A percentile compares a stretch with the other conserved stretches of the same genome.
Conservation (phyloP, 306 rosid genomes). For the Prunus armeniaca region DNA sequence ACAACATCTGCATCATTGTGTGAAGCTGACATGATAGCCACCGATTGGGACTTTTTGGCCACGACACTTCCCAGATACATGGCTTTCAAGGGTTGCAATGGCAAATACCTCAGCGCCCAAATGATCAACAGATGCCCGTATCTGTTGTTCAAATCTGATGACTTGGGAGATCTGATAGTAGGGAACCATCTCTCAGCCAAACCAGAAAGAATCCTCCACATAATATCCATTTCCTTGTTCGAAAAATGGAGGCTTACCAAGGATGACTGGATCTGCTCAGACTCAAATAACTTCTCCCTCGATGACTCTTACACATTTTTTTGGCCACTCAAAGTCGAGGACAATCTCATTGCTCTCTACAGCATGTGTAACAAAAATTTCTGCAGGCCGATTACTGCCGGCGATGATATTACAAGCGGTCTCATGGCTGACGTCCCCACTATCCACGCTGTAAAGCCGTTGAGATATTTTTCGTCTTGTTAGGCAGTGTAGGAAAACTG, state of each 20-base stretch:
- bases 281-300: background rate
- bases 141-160: background rate
- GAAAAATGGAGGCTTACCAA: background rate
- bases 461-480: too few species aligned
- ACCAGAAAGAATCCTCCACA: background rate
- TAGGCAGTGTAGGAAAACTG: too few species aligned
- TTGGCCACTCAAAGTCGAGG: too few species aligned
- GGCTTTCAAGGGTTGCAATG: slow-evolving; percentile 2
- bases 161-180: background rate
- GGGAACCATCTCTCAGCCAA: background rate
- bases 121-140: background rate
- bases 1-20: too few species aligned
- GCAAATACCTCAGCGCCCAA: background rate
- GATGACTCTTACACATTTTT: background rate
- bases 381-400: background rate
- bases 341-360: slow-evolving; percentile 6
- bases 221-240: background rate
- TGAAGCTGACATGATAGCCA: background rate
- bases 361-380: background rate
- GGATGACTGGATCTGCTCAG: background rate
- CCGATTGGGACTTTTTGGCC: background rate
- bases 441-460: too few species aligned
- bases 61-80: background rate
- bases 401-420: too few species aligned
- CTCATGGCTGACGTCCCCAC: too few species aligned